These are phyloP conservation scores for Eucalyptus pauciflora DNA, from an alignment of 345 rosid genomes.

Conservation along the genomic window DNA sequence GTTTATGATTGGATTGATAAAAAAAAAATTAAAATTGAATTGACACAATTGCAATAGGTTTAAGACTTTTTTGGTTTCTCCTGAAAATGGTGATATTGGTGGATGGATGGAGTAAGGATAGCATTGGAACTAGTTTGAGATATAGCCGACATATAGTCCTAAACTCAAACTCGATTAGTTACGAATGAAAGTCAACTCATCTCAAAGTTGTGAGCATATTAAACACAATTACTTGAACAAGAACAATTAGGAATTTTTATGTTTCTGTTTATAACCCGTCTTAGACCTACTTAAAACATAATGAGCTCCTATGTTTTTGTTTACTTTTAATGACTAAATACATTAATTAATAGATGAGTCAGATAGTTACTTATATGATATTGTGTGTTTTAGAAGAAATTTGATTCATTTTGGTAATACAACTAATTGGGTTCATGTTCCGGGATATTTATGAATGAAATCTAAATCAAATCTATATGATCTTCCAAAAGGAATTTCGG, in stretches of 20 bases:
- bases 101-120: background rate
- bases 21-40: too few relatives aligned
- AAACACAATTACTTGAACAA: background rate
- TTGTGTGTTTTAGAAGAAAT: background rate
- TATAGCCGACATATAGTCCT: too few relatives aligned
- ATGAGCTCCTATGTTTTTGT: background rate
- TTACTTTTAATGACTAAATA: background rate
- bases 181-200: too few relatives aligned
- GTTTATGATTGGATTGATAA: too few relatives aligned
- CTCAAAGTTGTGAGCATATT: too few relatives aligned
- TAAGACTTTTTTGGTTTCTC: too few relatives aligned
- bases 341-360: background rate
- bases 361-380: background rate
- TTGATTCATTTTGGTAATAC: background rate
- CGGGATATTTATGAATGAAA: background rate
- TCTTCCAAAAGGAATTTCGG: background rate
- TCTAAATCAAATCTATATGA: background rate
- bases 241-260: background rate
- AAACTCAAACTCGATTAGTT: too few relatives aligned
- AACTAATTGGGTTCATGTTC: background rate
- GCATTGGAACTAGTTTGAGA: background rate
- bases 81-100: background rate
- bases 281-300: background rate
- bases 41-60: accelerated
- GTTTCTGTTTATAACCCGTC: background rate